phyloP scores from a whole-genome alignment of 768 basidiomycete genomes.

The Inosperma sp. region DNA sequence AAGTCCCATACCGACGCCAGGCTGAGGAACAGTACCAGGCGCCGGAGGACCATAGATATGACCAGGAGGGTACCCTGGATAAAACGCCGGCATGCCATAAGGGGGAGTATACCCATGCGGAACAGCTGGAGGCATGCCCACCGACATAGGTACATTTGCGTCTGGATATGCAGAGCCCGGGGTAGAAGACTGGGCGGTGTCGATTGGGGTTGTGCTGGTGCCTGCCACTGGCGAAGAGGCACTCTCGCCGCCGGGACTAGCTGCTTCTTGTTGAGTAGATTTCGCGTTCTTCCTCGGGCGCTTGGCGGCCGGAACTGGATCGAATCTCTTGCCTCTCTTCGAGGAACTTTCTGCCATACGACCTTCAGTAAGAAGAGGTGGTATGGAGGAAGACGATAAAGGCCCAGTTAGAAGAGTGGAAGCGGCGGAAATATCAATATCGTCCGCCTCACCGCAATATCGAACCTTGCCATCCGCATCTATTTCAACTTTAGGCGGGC shows the following conservation, averaged over 20 bases:
- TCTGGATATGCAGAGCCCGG: constrained; percentile 14
- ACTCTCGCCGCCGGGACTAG: constrained; percentile 14
- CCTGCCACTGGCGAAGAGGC: constrained; percentile 16
- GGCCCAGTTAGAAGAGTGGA: constrained; percentile 35
- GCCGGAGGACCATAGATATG: constrained; percentile 15
- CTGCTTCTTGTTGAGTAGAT: constrained; percentile 18
- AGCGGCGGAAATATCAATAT: constrained; percentile 45
- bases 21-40: constrained; percentile 14
- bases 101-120: constrained; percentile 19
- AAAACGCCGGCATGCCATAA: constrained; percentile 18
- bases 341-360: constrained; percentile 34
- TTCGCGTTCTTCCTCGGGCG: constrained; percentile 36
- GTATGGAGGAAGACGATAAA: constrained; percentile 23
- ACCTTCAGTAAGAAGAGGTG: constrained; percentile 42
- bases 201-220: constrained; percentile 12
- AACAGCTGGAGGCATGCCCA: constrained; percentile 7
- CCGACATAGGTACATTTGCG: constrained; percentile 7
- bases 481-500: constrained; percentile 83
- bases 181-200: constrained; percentile 15
- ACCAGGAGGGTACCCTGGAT: constrained; percentile 9
- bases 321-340: constrained; percentile 39
- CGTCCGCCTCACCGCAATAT: constrained; percentile 82
- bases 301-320: constrained; percentile 36
- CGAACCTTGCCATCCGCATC: constrained; percentile 78
- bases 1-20: constrained; percentile 7